These are phyloP conservation scores for Rhodotorula sp. DNA, from an alignment of 1,284 basidiomycete genomes.

Conservation along the genomic window DNA sequence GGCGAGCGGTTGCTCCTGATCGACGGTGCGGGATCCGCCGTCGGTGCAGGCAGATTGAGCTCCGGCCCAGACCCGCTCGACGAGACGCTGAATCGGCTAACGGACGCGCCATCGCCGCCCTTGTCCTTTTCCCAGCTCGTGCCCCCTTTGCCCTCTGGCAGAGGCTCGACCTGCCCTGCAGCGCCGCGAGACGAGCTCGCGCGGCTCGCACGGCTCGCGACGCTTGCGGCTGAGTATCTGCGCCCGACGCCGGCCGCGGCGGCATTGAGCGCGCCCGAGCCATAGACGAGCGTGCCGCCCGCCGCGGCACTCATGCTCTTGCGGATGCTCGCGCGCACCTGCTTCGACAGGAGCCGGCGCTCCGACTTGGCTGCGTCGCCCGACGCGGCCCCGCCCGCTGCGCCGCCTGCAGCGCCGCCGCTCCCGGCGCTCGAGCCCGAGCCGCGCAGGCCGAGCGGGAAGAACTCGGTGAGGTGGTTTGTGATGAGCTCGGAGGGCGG, in stretches of 20 bases:
- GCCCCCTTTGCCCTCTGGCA: constrained; percentile 1
- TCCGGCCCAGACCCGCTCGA: constrained; percentile 61
- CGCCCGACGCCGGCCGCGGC: constrained; percentile 6
- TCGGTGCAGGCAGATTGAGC: neutral
- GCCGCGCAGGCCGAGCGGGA: constrained; percentile 60
- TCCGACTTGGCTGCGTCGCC: constrained; percentile 64
- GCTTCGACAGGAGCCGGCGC: constrained; percentile 74
- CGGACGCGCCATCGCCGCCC: constrained; percentile 10
- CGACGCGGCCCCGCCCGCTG: constrained; percentile 46
- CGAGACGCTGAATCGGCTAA: constrained; percentile 68
- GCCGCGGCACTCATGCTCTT: constrained; percentile 41
- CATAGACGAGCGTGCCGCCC: constrained; percentile 19
- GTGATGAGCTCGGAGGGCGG: constrained; percentile 97
- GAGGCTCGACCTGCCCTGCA: neutral
- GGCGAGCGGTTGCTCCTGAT: constrained; percentile 14
- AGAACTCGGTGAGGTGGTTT: constrained; percentile 92
- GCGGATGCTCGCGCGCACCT: constrained; percentile 72
- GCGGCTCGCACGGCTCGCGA: constrained; percentile 22
- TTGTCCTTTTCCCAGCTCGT: constrained; percentile 38
- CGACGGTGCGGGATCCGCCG: constrained; percentile 52
- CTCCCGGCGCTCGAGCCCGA: too few relatives aligned
- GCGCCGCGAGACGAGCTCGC: neutral
- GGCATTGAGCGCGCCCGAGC: neutral
- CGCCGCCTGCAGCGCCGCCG: neutral
- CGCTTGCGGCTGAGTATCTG: constrained; percentile 22